Evolutionary conservation across 805 yeast species (phyloP), one percentile per base, ranked within the genome.

Genomic region (Candida koratica): DNA sequence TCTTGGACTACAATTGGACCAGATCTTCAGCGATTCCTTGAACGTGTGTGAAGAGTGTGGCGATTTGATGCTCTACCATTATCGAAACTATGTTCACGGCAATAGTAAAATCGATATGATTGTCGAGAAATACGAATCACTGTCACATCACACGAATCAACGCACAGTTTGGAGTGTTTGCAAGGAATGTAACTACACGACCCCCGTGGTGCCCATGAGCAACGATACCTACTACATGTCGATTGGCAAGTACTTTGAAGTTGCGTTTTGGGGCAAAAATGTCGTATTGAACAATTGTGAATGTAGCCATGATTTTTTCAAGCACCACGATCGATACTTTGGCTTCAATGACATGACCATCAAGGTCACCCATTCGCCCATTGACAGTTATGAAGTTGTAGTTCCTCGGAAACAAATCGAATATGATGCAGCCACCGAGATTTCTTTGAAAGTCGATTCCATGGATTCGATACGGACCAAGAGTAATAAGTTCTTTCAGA

Each of bases 81-180:
- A 79, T 52, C 69, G 89, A 49, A 80, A 85, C 13, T 93, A 89
- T 62, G 96, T 84, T 11, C 96, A 89, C 58, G 96, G 95, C 0
- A 65, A 73, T 28, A 95, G 90, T 1, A 81, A 85, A 42, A 72
- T 93, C 10, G 95, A 83, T 49, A 80, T 89, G 25, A 69, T 77
- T 11, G 71, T 87, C 15, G 95, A 86, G 51, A 69, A 67, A 38
- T 49, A 51, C 25, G 66, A 60, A 11, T 38, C 48, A 23, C 32
- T 53, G 8, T 44, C 52, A 2, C 48, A 51, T 16, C 50, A 49
- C 10, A 47, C 52, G 25, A 58, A 56, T 31, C 78, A 80, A 9
- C 78, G 94, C 27, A 61, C 88, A 36, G 82, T 89, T 66, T 93
- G 98, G 98, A 84, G 95, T 53, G 79, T 73, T 46, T 93, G 99